Percentiles rank a stretch among this genome's conserved stretches.
Evolutionary conservation across 2,329 filamentous ascomycete genomes (phyloP).

Genomic region (Periconia macrospinosa): DNA sequence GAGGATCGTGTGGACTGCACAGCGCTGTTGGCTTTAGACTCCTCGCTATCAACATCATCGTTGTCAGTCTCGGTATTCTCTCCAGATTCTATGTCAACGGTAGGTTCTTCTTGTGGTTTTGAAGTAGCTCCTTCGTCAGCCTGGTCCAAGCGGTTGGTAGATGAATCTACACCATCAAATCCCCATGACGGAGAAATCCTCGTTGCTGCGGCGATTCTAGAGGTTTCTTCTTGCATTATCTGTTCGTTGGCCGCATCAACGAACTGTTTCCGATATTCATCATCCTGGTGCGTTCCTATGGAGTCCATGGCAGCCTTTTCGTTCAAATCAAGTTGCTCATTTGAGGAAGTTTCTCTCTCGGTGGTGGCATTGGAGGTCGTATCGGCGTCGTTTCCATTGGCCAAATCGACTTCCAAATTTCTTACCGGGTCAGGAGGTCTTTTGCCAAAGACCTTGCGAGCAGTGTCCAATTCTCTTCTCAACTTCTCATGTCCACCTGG

Average conservation of each 20-base stretch:
- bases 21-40: conserved; percentile 16
- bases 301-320: background rate
- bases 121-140: background rate
- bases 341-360: background rate
- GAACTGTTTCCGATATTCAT: background rate
- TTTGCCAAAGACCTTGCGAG: background rate
- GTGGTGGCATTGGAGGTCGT: background rate
- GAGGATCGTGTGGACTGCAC: conserved; percentile 22
- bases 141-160: background rate
- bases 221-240: conserved; percentile 7
- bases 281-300: background rate
- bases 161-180: conserved; percentile 1
- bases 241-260: background rate
- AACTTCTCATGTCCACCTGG: background rate
- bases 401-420: background rate
- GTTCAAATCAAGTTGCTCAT: too few species aligned
- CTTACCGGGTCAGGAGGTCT: background rate
- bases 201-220: conserved; percentile 2
- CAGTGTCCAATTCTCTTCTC: background rate
- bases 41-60: conserved; percentile 7
- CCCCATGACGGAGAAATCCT: conserved; percentile 9
- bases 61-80: conserved; percentile 4
- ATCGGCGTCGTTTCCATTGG: background rate
- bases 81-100: background rate
- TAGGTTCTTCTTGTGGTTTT: background rate